A percentile compares a stretch with the other conserved stretches of the same genome.
Evolutionary conservation across 345 rosid genomes (phyloP).

Genomic region (Eucalyptus sp.): DNA sequence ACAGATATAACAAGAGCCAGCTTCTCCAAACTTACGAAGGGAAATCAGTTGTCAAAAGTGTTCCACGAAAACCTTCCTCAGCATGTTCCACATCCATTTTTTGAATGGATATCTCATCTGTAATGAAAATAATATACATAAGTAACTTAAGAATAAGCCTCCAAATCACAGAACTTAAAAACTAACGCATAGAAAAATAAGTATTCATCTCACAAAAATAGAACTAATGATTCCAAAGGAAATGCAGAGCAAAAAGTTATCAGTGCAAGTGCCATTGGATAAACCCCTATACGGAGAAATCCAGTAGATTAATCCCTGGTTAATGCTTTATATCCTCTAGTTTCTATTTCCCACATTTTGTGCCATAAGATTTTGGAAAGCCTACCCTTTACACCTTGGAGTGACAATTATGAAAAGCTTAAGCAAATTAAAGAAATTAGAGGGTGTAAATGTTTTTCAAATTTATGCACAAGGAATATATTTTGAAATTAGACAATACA

Average conservation of each 20-base stretch:
- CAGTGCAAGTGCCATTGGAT: background rate
- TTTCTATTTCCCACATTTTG: background rate
- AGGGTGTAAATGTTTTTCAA: background rate
- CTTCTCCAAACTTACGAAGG: constrained; percentile 42
- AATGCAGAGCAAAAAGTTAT: background rate
- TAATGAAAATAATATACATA: background rate
- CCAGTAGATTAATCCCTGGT: background rate
- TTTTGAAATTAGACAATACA: background rate
- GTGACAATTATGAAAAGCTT: background rate
- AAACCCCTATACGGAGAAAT: background rate
- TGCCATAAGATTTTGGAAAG: background rate
- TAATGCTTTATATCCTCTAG: background rate
- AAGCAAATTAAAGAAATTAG: background rate
- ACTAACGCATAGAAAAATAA: background rate
- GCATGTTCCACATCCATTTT: constrained; percentile 40
- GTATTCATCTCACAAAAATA: background rate
- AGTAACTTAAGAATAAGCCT: background rate
- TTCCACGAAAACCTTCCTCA: constrained; percentile 89
- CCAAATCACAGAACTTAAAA: background rate
- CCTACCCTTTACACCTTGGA: background rate
- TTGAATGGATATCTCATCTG: constrained; percentile 82
- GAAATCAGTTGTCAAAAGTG: constrained; percentile 65
- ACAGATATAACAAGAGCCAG: background rate
- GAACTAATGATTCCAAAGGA: background rate
- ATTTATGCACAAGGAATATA: background rate